Evolutionary conservation across 306 rosid species (phyloP).

Genomic region (Trifolium dubium): DNA sequence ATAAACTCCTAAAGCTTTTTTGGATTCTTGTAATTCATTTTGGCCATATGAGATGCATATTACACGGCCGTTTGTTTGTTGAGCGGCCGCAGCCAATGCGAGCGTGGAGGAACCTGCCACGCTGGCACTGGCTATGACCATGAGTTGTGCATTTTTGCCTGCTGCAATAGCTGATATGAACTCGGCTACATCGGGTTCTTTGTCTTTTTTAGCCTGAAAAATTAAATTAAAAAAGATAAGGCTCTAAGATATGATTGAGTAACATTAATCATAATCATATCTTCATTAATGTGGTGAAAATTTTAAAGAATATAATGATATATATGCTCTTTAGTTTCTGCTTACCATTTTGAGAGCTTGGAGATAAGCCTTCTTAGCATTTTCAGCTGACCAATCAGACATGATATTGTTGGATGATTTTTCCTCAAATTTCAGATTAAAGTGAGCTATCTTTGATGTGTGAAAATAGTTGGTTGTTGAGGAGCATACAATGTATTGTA

Average conservation of each 20-base stretch:
- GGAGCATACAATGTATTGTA: slow-evolving; percentile 16
- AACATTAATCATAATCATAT: not conserved
- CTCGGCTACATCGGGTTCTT: slow-evolving; percentile 59
- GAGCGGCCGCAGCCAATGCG: slow-evolving; percentile 52
- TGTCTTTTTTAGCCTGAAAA: slow-evolving; percentile 46
- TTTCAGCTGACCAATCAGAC: slow-evolving; percentile 63
- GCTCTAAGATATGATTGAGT: not conserved
- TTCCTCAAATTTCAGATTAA: slow-evolving; percentile 5
- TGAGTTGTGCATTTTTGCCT: slow-evolving; percentile 52
- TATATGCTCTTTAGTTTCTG: not conserved
- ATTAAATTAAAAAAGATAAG: not conserved
- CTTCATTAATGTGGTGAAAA: not conserved
- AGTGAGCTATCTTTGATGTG: slow-evolving; percentile 20
- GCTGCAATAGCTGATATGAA: slow-evolving; percentile 61
- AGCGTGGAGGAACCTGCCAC: slow-evolving; percentile 29
- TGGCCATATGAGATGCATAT: slow-evolving; percentile 33
- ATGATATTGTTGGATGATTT: slow-evolving; percentile 33
- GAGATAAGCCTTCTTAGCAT: slow-evolving; percentile 62
- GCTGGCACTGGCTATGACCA: slow-evolving; percentile 41
- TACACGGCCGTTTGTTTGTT: slow-evolving; percentile 58
- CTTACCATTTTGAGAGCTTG: slow-evolving; percentile 55
- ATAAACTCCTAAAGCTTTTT: slow-evolving; percentile 40
- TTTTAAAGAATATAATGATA: not conserved
- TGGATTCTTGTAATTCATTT: slow-evolving; percentile 29
- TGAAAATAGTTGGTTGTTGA: slow-evolving; percentile 23